These are phyloP conservation scores for Stygiomarasmius scandens DNA, from an alignment of 1,284 basidiomycete species.

Conservation along the genomic window DNA sequence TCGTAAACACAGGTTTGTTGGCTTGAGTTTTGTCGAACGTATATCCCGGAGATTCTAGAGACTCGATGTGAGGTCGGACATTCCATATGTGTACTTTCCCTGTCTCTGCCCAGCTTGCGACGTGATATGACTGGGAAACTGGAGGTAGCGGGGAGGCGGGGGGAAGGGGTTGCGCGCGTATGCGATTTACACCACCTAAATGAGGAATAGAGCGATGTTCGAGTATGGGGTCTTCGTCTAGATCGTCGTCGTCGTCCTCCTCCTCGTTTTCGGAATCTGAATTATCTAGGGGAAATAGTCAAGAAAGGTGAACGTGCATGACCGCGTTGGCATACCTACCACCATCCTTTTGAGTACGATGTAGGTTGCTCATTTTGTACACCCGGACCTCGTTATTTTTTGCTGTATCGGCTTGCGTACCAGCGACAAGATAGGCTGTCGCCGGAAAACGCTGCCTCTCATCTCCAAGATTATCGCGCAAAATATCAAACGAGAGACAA, in stretches of 20 bases:
- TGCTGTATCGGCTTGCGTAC: conserved; percentile 77
- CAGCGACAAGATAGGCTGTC: conserved; percentile 88
- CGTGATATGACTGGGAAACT: conserved; percentile 83
- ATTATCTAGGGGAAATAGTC: conserved; percentile 28
- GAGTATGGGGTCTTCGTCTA: conserved; percentile 95
- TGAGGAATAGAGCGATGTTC: conserved; percentile 93
- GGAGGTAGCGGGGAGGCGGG: conserved; percentile 59
- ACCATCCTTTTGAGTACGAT: conserved; percentile 84
- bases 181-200: conserved; percentile 88
- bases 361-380: conserved; percentile 87
- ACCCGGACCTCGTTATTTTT: conserved; percentile 87
- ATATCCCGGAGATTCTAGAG: conserved; percentile 82
- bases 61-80: conserved; percentile 89
- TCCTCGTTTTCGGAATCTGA: conserved; percentile 68
- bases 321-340: conserved; percentile 46
- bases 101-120: conserved; percentile 93
- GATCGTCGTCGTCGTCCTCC: conserved; percentile 76
- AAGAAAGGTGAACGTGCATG: conserved; percentile 8
- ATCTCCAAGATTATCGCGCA: conserved; percentile 87
- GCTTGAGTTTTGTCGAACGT: conserved; percentile 67
- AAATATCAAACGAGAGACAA: conserved; percentile 94
- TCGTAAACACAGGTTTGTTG: conserved; percentile 76
- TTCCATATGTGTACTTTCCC: conserved; percentile 98
- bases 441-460: conserved; percentile 90
- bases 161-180: conserved; percentile 83